A percentile compares a stretch with the other conserved stretches of the same genome.
phyloP scores from a whole-genome alignment of 345 rosid species.

The Citrus trifoliata region DNA sequence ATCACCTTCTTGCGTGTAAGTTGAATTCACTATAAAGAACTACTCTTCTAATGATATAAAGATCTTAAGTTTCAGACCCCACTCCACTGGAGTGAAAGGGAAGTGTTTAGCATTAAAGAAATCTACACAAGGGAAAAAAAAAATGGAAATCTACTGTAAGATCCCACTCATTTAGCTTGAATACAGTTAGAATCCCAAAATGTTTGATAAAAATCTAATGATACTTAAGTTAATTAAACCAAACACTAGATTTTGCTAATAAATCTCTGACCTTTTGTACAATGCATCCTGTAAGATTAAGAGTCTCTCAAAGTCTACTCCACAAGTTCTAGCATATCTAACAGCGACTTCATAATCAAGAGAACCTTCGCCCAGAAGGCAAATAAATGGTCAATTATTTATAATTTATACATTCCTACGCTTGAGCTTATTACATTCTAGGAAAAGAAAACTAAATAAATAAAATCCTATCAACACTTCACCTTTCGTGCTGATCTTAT shows the following conservation, averaged over 20 bases:
- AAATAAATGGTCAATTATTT: background rate
- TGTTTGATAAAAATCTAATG: background rate
- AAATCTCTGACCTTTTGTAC: background rate
- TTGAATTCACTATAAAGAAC: too few relatives aligned
- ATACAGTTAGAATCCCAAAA: background rate
- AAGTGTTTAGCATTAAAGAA: background rate
- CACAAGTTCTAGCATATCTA: background rate
- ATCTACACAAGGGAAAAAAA: background rate
- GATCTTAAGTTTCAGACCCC: too few relatives aligned
- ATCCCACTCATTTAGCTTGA: background rate
- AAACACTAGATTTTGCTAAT: background rate
- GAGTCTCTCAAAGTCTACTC: background rate
- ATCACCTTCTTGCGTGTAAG: too few relatives aligned
- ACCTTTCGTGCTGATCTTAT: background rate
- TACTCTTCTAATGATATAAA: too few relatives aligned
- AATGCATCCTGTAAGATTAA: background rate
- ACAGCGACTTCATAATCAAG: background rate
- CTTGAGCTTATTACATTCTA: background rate
- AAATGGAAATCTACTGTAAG: background rate
- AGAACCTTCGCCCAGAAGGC: conserved; percentile 3
- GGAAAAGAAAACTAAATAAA: background rate
- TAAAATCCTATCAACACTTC: background rate
- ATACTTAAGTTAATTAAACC: background rate
- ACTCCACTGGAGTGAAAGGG: background rate
- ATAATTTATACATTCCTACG: background rate